A percentile compares a stretch with the other conserved stretches of the same genome.
phyloP scores from a whole-genome alignment of 257 asterid species.

The Solanum acaule region DNA sequence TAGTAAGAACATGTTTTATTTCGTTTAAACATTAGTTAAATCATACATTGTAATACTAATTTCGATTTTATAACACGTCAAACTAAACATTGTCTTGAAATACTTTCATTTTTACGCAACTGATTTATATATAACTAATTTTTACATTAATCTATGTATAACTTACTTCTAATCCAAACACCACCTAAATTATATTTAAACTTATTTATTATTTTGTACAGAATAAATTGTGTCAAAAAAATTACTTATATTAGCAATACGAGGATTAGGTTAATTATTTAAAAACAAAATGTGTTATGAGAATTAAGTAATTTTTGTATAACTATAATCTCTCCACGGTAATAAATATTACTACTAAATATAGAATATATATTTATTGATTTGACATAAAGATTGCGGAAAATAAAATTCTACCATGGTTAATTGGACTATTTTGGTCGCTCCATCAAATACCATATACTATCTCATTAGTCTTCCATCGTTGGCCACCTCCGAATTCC shows the following conservation, averaged over 20 bases:
- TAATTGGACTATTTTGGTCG: not conserved
- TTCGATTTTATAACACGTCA: not conserved
- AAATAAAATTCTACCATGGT: not conserved
- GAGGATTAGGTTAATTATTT: not conserved
- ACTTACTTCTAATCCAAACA: not conserved
- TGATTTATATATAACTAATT: not conserved
- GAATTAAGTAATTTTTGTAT: not conserved
- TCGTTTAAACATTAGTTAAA: not conserved
- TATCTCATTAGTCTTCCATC: not conserved
- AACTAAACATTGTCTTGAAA: not conserved
- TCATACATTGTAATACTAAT: not conserved
- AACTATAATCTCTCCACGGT: not conserved
- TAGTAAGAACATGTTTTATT: too few species aligned
- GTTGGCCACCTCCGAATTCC: not conserved
- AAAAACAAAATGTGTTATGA: not conserved
- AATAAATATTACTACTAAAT: not conserved
- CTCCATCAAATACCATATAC: too few species aligned
- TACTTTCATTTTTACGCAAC: too few species aligned
- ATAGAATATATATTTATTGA: too few species aligned
- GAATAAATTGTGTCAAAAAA: too few species aligned
- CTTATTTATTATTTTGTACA: not conserved
- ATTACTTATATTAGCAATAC: not conserved
- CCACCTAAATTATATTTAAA: not conserved
- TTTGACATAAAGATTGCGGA: not conserved
- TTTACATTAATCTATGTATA: not conserved